Conservation (phyloP, 2,329 filamentous ascomycete species). For the Hypoxylon sp. region DNA sequence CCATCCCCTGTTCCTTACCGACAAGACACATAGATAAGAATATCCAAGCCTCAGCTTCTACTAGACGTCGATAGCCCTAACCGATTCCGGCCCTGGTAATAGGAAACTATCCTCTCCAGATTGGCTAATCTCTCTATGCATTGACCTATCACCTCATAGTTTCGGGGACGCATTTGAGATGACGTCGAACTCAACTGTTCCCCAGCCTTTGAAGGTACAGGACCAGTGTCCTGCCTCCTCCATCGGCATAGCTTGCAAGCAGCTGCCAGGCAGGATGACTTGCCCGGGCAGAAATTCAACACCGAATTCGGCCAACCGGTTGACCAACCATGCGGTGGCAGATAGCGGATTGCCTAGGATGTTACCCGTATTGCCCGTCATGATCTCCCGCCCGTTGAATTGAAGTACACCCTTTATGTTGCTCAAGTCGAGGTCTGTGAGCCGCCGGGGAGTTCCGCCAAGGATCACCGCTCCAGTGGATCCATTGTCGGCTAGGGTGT, state of each 20-base stretch:
- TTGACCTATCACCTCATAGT: background rate
- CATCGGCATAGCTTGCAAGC: slow-evolving; percentile 49
- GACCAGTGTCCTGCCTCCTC: slow-evolving; percentile 44
- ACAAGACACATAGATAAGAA: too few relatives aligned
- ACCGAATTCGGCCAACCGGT: slow-evolving; percentile 47
- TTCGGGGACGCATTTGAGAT: slow-evolving; percentile 22
- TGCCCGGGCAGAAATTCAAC: slow-evolving; percentile 47
- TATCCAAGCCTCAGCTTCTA: too few relatives aligned
- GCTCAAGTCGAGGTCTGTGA: slow-evolving; percentile 47
- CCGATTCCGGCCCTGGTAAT: too few relatives aligned
- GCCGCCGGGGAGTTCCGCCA: slow-evolving; percentile 47
- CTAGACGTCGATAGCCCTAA: too few relatives aligned
- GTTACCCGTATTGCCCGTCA: slow-evolving; percentile 49
- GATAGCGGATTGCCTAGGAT: slow-evolving; percentile 49
- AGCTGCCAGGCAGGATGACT: slow-evolving; percentile 49
- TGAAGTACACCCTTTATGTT: slow-evolving; percentile 45
- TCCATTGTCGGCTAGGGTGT: slow-evolving; percentile 51
- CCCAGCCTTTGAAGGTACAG: slow-evolving; percentile 49
- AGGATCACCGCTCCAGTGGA: slow-evolving; percentile 50
- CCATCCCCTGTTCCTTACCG: too few relatives aligned
- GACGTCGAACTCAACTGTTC: slow-evolving; percentile 49
- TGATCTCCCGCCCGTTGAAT: slow-evolving; percentile 49
- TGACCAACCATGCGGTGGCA: slow-evolving; percentile 50
- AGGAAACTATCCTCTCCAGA: too few relatives aligned
- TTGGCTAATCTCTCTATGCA: too few relatives aligned